A percentile compares a stretch with the other conserved stretches of the same genome.
These are phyloP conservation scores for Venturia effusa DNA, from an alignment of 2,329 filamentous ascomycete genomes.

Conservation along the genomic window DNA sequence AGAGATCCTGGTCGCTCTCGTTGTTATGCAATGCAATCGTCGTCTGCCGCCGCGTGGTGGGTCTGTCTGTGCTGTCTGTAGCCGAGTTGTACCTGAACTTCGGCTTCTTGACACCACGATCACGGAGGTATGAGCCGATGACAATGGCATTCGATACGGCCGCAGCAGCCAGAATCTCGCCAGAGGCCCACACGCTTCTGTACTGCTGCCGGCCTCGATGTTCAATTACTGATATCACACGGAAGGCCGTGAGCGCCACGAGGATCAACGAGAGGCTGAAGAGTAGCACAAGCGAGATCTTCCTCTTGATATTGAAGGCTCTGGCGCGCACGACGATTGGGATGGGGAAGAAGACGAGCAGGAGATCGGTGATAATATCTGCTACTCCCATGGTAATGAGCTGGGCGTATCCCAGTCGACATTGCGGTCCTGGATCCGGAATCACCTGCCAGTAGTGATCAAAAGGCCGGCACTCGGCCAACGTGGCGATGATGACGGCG, in stretches of 20 bases:
- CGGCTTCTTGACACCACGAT: slow-evolving; percentile 75
- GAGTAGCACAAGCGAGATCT: slow-evolving; percentile 65
- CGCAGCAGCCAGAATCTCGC: slow-evolving; percentile 83
- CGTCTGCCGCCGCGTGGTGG: slow-evolving; percentile 51
- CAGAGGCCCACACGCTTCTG: slow-evolving; percentile 76
- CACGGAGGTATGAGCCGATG: slow-evolving; percentile 83
- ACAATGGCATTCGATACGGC: slow-evolving; percentile 81
- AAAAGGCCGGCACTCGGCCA: slow-evolving; percentile 63
- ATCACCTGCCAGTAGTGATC: slow-evolving; percentile 46
- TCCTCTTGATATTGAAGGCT: slow-evolving; percentile 64
- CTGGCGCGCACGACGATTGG: slow-evolving; percentile 69
- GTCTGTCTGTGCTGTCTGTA: slow-evolving; percentile 41
- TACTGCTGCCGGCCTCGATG: slow-evolving; percentile 68
- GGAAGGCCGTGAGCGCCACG: slow-evolving; percentile 68
- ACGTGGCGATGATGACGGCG: slow-evolving; percentile 67
- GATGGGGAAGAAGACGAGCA: slow-evolving; percentile 81
- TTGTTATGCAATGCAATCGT: slow-evolving; percentile 58
- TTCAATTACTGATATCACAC: slow-evolving; percentile 67
- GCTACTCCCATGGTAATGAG: slow-evolving; percentile 81
- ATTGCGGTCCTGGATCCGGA: slow-evolving; percentile 73
- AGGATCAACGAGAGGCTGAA: slow-evolving; percentile 79
- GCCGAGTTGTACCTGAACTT: slow-evolving; percentile 57
- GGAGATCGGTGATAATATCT: slow-evolving; percentile 79
- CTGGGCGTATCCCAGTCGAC: slow-evolving; percentile 77
- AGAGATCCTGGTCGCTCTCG: slow-evolving; percentile 87